phyloP scores from a whole-genome alignment of 805 yeast genomes.

The Saturnispora ahearnii region DNA sequence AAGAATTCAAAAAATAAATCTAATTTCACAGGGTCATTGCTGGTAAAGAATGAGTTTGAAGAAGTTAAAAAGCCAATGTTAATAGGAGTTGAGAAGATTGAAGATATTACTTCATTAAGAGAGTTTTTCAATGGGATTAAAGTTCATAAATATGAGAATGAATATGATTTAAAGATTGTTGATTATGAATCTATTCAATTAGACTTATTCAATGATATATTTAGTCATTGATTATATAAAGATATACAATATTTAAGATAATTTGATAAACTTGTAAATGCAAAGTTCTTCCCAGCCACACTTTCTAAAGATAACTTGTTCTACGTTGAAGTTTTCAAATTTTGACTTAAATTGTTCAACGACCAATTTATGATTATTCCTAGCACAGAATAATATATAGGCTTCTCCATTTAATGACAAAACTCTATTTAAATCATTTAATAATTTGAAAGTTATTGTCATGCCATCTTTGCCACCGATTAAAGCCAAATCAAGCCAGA shows the following conservation, averaged over 20 bases:
- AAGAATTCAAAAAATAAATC: background rate
- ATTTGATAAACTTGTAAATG: constrained; percentile 51
- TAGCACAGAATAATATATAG: constrained; percentile 82
- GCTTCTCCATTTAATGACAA: constrained; percentile 65
- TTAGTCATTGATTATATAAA: background rate
- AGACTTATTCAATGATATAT: constrained; percentile 53
- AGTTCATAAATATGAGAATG: constrained; percentile 54
- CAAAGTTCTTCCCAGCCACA: constrained; percentile 95
- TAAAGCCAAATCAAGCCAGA: constrained; percentile 85
- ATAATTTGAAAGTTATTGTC: constrained; percentile 64
- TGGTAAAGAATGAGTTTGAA: background rate
- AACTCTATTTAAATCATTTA: constrained; percentile 43
- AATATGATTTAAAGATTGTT: constrained; percentile 40
- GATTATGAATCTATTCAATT: constrained; percentile 40
- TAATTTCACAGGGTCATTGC: background rate
- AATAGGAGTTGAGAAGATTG: constrained; percentile 32
- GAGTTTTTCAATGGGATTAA: constrained; percentile 61
- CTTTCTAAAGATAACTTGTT: constrained; percentile 52
- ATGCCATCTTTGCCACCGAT: constrained; percentile 88
- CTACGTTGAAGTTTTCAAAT: constrained; percentile 39
- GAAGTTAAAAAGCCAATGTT: constrained; percentile 36
- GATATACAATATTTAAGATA: background rate
- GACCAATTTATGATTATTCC: constrained; percentile 70
- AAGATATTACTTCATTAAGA: constrained; percentile 39
- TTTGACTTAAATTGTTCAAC: constrained; percentile 34